phyloP scores from a whole-genome alignment of 805 yeast species.

The Pichia membranifaciens region DNA sequence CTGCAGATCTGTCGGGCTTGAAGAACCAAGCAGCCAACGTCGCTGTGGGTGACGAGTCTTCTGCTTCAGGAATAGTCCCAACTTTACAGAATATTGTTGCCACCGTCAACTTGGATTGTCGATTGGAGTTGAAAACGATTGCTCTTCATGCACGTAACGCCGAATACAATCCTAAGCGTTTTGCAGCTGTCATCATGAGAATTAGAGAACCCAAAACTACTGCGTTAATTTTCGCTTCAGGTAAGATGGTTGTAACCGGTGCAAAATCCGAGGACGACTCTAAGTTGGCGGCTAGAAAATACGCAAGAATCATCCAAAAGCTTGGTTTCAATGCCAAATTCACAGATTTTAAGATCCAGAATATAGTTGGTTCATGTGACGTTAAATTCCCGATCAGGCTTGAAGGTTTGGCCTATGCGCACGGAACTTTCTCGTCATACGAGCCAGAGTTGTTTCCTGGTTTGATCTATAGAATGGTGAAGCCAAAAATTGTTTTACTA shows the following conservation, averaged over 20 bases:
- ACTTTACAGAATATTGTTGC: slow-evolving; percentile 95
- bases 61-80: slow-evolving; percentile 94
- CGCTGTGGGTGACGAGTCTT: slow-evolving; percentile 45
- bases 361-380: slow-evolving; percentile 97
- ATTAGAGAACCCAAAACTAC: slow-evolving; percentile 98
- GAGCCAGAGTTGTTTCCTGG: slow-evolving; percentile 99
- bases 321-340: slow-evolving; percentile 97
- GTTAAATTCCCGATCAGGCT: slow-evolving; percentile 96
- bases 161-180: slow-evolving; percentile 96
- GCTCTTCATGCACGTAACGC: slow-evolving; percentile 99
- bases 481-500: slow-evolving; percentile 92
- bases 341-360: slow-evolving; percentile 96
- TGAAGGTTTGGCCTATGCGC: slow-evolving; percentile 96
- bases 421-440: slow-evolving; percentile 97
- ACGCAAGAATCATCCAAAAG: slow-evolving; percentile 96
- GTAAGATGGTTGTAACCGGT: slow-evolving; percentile 99
- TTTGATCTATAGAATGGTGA: slow-evolving; percentile 97
- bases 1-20: slow-evolving; percentile 10
- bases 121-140: slow-evolving; percentile 92
- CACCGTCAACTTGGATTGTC: slow-evolving; percentile 93
- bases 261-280: slow-evolving; percentile 98
- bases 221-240: slow-evolving; percentile 95
- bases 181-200: slow-evolving; percentile 99
- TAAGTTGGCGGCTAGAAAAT: slow-evolving; percentile 94
- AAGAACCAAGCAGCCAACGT: slow-evolving; percentile 21